phyloP scores from a whole-genome alignment of 2,329 filamentous ascomycete genomes.

The Xylaria sp. region DNA sequence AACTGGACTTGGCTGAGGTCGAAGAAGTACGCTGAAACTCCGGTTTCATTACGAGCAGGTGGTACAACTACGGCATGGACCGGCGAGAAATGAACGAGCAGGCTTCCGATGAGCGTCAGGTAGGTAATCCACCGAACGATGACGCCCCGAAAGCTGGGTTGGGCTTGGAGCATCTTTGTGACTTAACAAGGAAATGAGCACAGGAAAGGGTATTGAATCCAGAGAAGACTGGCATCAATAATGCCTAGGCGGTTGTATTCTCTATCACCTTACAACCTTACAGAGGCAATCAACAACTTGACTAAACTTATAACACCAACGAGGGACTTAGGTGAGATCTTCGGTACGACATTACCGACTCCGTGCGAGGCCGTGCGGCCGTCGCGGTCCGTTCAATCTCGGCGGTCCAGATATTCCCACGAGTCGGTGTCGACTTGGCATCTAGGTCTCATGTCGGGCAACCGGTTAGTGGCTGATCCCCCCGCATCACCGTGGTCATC shows the following conservation, averaged over 20 bases:
- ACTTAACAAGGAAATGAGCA: background rate
- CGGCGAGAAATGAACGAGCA: slow-evolving; percentile 15
- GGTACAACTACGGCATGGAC: slow-evolving; percentile 44
- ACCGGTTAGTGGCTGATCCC: slow-evolving; percentile 9
- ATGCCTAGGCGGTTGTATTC: background rate
- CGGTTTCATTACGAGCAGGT: slow-evolving; percentile 46
- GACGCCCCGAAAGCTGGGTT: background rate
- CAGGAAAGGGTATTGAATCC: no score
- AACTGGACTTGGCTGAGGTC: slow-evolving; percentile 55
- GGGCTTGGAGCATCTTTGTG: slow-evolving; percentile 16
- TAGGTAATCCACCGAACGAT: slow-evolving; percentile 16
- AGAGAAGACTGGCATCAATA: no score
- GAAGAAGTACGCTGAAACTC: slow-evolving; percentile 53
- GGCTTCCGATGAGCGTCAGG: slow-evolving; percentile 23
- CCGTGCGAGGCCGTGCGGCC: background rate
- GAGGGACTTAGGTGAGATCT: background rate
- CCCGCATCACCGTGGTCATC: slow-evolving; percentile 24
- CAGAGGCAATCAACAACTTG: background rate
- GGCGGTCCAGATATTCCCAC: slow-evolving; percentile 25
- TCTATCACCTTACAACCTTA: background rate
- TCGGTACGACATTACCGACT: background rate
- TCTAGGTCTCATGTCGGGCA: background rate
- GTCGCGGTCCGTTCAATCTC: background rate
- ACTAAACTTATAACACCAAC: background rate
- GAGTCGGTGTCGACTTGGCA: slow-evolving; percentile 18